These are phyloP conservation scores for Coprinopsis sp. DNA, from an alignment of 768 basidiomycete species.

Conservation along the genomic window DNA sequence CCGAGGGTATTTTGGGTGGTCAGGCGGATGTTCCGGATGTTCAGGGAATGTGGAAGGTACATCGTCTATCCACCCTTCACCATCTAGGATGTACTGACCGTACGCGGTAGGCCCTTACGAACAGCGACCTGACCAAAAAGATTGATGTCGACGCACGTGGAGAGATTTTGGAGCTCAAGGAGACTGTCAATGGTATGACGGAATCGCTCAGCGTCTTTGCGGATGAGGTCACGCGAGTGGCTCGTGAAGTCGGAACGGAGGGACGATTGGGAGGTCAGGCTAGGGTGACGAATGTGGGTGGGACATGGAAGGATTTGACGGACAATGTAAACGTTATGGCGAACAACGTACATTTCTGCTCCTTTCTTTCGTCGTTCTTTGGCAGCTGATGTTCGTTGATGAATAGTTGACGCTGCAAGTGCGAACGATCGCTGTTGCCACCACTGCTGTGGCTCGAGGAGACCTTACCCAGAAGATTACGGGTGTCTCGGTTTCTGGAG, in stretches of 20 bases:
- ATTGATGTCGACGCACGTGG: constrained; percentile 90
- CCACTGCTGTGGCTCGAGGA: constrained; percentile 91
- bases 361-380: not conserved
- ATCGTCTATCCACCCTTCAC: not conserved
- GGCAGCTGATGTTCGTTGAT: not conserved
- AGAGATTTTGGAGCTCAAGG: constrained; percentile 85
- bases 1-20: constrained; percentile 89
- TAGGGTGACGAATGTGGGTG: constrained; percentile 88
- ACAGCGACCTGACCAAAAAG: constrained; percentile 90
- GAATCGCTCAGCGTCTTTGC: constrained; percentile 79
- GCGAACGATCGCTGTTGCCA: constrained; percentile 88
- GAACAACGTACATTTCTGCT: constrained; percentile 60
- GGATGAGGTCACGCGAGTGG: constrained; percentile 77
- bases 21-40: constrained; percentile 92
- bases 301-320: constrained; percentile 96
- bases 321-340: constrained; percentile 98
- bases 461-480: constrained; percentile 92
- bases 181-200: constrained; percentile 96
- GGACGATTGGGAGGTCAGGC: constrained; percentile 94
- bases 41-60: constrained; percentile 90
- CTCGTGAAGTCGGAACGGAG: constrained; percentile 95
- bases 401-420: constrained; percentile 85
- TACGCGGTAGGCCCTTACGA: constrained; percentile 47
- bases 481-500: constrained; percentile 89
- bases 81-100: too few relatives aligned